These are phyloP conservation scores for Diaporthe vexans DNA, from an alignment of 2,329 filamentous ascomycete species.

Conservation along the genomic window DNA sequence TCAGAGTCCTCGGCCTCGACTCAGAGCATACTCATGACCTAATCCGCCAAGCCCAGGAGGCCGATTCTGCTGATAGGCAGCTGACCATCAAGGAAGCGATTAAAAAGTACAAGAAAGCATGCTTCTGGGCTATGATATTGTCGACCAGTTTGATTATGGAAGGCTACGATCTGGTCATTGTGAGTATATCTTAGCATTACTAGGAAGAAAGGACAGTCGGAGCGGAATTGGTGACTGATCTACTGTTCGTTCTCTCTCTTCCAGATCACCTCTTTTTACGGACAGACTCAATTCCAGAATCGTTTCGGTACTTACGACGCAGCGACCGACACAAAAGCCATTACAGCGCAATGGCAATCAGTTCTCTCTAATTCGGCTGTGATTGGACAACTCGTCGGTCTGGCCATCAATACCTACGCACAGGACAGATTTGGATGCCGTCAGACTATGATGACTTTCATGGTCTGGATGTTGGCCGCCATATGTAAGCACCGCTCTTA, in stretches of 20 bases:
- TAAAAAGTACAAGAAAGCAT: constrained; percentile 49
- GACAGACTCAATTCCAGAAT: constrained; percentile 49
- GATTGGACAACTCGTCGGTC: constrained; percentile 60
- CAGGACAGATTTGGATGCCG: constrained; percentile 56
- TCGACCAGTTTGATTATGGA: constrained; percentile 50
- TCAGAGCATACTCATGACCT: constrained; percentile 38
- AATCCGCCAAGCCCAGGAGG: constrained; percentile 42
- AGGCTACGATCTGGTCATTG: constrained; percentile 54
- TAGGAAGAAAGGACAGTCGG: neutral
- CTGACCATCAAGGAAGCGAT: constrained; percentile 47
- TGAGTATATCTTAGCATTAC: constrained; percentile 44
- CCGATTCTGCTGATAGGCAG: constrained; percentile 43
- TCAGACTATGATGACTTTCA: constrained; percentile 54
- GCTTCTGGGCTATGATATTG: constrained; percentile 49
- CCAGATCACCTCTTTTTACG: constrained; percentile 50
- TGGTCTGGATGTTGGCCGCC: constrained; percentile 52
- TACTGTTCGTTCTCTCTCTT: neutral
- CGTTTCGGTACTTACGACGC: constrained; percentile 48
- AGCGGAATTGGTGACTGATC: neutral
- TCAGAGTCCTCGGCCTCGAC: constrained; percentile 37
- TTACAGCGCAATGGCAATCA: constrained; percentile 61
- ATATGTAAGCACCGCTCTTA: constrained; percentile 46
- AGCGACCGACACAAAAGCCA: constrained; percentile 51
- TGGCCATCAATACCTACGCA: constrained; percentile 57
- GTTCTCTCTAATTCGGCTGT: constrained; percentile 58